Evolutionary conservation across 441 rosid genomes (phyloP).

Genomic region (Daphne laureola): DNA sequence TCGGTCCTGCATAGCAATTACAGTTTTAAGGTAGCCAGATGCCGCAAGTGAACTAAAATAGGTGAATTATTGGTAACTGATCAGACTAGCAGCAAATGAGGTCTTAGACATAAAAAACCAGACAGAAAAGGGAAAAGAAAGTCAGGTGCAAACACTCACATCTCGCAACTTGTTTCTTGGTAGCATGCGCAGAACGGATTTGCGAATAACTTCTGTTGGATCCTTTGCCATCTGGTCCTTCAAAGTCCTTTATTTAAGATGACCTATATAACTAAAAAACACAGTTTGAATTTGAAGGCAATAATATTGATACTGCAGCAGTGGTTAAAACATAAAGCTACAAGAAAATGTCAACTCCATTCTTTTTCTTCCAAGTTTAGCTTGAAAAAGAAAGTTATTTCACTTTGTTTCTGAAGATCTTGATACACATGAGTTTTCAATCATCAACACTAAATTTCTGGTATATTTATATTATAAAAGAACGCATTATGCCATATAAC

Average conservation of each 20-base stretch:
- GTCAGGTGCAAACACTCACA: conserved; percentile 34
- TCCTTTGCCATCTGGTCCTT: conserved; percentile 94
- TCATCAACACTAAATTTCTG: too few species aligned
- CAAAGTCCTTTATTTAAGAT: conserved; percentile 93
- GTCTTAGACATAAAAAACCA: not conserved
- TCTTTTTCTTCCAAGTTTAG: too few species aligned
- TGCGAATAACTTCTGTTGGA: conserved; percentile 96
- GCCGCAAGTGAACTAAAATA: not conserved
- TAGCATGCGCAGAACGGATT: conserved; percentile 96
- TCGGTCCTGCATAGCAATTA: conserved; percentile 56
- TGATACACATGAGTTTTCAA: too few species aligned
- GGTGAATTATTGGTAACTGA: too few species aligned
- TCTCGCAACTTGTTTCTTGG: conserved; percentile 95
- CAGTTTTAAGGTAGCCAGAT: not conserved
- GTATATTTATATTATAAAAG: too few species aligned
- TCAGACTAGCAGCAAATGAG: not conserved
- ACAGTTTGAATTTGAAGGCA: not conserved
- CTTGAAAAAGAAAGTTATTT: too few species aligned
- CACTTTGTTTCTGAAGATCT: too few species aligned
- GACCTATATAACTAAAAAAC: conserved; percentile 64
- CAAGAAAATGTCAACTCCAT: too few species aligned
- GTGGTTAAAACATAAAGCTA: too few species aligned
- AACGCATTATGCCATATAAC: too few species aligned
- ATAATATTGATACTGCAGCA: not conserved
- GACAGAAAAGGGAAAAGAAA: not conserved